Evolutionary conservation across 176 grass and related monocot species (phyloP), one percentile per base, ranked within the genome.

Genomic region (Puya raimondii): DNA sequence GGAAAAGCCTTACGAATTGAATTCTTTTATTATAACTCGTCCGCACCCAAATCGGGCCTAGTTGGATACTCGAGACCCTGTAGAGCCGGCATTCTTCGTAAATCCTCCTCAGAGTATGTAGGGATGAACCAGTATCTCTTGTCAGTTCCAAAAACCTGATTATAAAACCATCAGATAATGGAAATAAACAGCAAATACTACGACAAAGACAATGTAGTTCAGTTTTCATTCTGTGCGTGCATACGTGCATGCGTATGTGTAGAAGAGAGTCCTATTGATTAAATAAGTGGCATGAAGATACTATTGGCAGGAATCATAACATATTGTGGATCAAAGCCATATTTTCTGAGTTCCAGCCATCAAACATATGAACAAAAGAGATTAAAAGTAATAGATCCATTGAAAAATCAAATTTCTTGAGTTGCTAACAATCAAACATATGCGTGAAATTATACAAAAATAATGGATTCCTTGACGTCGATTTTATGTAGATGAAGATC

Each of bases 111-210:
- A 72, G 93, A 90, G 63, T 92, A 97, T 50, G 79, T 81, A 0
- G 89, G 93, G 53, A 97, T 85, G 65, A 92, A 92, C 93, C 93
- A 97, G 79, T 92, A 92, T 53, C 75, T 85, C 67, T 64, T 92
- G 64, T 97, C 86, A 2, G 81, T 84, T 73, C 93, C 87, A 68
- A 91, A 96, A 65, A 96, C 84, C 91, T 94, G 51, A 74, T 69
- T 81, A 58, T 47, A 82, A 69, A 68, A 85, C 48, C 27, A 22
- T 73, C 64, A 66, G 15, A 47, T 58, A 65, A 48, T 7, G 3
- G 63, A 80, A 66, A 29, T 42, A 51, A 13, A 68, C 49, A 69
- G 25, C 18, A 69, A 72, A 69, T 48, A 64, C 21, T 57, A 42
- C 23, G 65, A 10, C 47, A 72, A 42, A 20, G 53, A 57, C 53